Evolutionary conservation across 2,329 filamentous ascomycete species (phyloP), one percentile per base, ranked within the genome.

Genomic region (Aureobasidium lini): DNA sequence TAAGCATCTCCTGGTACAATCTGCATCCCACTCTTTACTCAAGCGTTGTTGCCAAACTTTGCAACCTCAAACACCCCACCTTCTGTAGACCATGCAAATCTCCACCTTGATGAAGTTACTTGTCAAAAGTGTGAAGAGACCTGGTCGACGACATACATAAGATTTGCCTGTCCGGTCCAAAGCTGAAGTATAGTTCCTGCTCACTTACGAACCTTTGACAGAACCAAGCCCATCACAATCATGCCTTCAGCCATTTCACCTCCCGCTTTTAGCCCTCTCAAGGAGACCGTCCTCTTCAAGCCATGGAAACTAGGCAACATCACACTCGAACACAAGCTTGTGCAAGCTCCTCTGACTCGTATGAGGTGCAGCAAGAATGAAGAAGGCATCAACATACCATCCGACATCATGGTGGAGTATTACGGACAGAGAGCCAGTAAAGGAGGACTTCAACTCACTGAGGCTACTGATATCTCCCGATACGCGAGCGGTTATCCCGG

Each of bases 281-380:
- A 61, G 54, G 66, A 66, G 31, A 64, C 64, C n/a, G 59, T 58
- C 3, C 66, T 75, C 23, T 74, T 74, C 61, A 44, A 68, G 37
- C 68, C 72, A 2, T 60, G 72, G 32, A 61, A 63, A 15, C 59
- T 74, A n/a, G 72, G 72, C 7, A 75, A 75, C 44, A 73, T 79
- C 44, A 68, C 68, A 9, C 75, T 84, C 34, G 72, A 76, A 50
- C 80, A 83, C 64, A 77, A 81, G 56, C 69, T 84, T 28, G 71
- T 80, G 46, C 67, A 79, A 63, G 77, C 80, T 1, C 78, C 82
- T 2, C 67, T 84, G 59, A 84, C 81, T 5, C 76, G 81, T 16
- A 79, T 79, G 64, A 60, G 74, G 48, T 72, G 70, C 28, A 16
- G 57, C 2, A 66, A 66, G 43, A 64, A 66, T 32, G 50, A 53